Evolutionary conservation across 257 asterid species (phyloP), one percentile per base, ranked within the genome.

Genomic region (Solanum lignicaule): DNA sequence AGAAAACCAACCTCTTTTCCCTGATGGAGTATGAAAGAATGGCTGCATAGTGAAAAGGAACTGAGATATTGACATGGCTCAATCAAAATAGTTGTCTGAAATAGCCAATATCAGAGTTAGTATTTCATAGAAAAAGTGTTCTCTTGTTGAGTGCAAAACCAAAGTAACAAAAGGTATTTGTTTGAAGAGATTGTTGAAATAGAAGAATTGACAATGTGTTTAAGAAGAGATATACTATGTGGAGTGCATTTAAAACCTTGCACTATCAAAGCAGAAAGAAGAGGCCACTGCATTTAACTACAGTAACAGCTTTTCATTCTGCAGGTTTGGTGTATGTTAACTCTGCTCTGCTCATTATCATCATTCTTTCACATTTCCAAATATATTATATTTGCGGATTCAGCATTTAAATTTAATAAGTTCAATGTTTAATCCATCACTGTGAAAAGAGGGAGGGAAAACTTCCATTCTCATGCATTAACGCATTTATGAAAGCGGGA

Each of bases 21-120:
- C 29, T 21, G 38, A 73, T 46, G 39, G 39, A 36, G 39, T 36
- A 36, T 36, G 27, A 15, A 36, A 74, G 52, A 74, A 74, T 21
- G 52, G 52, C 20, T 35, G 41, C 8, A 46, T 21, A 75, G 90
- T 87, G 93, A 92, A 92, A 88, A 52, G 39, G 91, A 89, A 87
- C 88, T 87, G 36, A 65, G 92, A 92, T 90, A 92, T 91, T 92
- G 94, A 90, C 92, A 86, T 92, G 93, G 94, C 94, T 92, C 94
- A 92, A 91, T 92, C 93, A 91, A 62, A 43, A 13, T 55, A 33
- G 48, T 52, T 33, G 33, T 48, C 92, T 91, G 93, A 90, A 89
- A 90, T 92, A 90, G 90, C 91, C 93, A 91, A 91, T 91, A 91
- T 87, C 92, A 65, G 6, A 91, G 91, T 90, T 87, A 52, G 87